phyloP scores from a whole-genome alignment of 352 stramenopile species.

The Peronospora farinosa region DNA sequence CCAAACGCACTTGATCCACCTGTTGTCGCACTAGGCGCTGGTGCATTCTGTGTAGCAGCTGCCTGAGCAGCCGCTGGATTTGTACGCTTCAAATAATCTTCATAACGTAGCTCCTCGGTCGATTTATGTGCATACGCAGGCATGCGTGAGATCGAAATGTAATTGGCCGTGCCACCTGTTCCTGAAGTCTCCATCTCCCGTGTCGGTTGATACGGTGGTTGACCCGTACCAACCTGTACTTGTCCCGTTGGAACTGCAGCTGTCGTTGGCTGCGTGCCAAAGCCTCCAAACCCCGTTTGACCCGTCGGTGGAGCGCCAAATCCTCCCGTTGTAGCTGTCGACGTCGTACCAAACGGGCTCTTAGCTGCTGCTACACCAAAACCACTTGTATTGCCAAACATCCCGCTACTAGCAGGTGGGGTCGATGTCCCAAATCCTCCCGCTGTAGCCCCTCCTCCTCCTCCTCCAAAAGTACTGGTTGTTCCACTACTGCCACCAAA shows the following conservation, averaged over 20 bases:
- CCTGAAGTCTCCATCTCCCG: slow-evolving; percentile 57
- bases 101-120: slow-evolving; percentile 62
- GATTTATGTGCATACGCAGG: slow-evolving; percentile 68
- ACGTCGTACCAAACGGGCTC: slow-evolving; percentile 40
- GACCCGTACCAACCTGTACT: slow-evolving; percentile 64
- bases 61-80: slow-evolving; percentile 48
- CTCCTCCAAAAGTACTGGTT: slow-evolving; percentile 36
- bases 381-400: slow-evolving; percentile 39
- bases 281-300: slow-evolving; percentile 32
- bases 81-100: slow-evolving; percentile 76
- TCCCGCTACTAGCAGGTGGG: slow-evolving; percentile 26
- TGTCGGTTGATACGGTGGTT: slow-evolving; percentile 60
- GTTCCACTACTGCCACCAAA: slow-evolving; percentile 40
- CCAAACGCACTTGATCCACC: slow-evolving; percentile 41
- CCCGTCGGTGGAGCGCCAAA: slow-evolving; percentile 42
- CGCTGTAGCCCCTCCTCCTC: slow-evolving; percentile 7
- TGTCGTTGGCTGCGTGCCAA: slow-evolving; percentile 29
- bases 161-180: slow-evolving; percentile 50
- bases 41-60: slow-evolving; percentile 37
- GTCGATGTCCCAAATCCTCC: slow-evolving; percentile 36
- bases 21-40: slow-evolving; percentile 26
- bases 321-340: slow-evolving; percentile 26
- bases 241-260: slow-evolving; percentile 14
- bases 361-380: slow-evolving; percentile 40
- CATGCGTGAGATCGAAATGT: slow-evolving; percentile 67